Base-by-base conservation (phyloP, 176 grass and related monocot species). In the Cenchrus purpureus region DNA sequence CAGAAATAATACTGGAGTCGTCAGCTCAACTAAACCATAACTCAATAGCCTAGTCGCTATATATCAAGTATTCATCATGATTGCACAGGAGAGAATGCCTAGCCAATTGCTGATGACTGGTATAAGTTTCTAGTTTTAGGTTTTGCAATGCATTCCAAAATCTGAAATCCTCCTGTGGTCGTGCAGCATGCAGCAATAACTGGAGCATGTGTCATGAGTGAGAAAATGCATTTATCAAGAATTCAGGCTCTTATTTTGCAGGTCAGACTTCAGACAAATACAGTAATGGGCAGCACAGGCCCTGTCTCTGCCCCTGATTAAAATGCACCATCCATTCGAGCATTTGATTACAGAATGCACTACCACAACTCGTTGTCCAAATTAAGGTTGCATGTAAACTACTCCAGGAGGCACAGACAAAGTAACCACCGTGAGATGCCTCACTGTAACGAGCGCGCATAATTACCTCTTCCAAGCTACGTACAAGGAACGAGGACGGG, bases 1-100 rank as follows among this genome's bases (percentile, higher is more conserved):
- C 19, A 89, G 43, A 81, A 69, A 85, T 32, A 83, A 60, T 37
- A 53, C 40, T 61, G 17, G 50, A 31, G 66, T 68, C 60, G 85
- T 79, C 42, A 7, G 22, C 49, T 67, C 8, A 42, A 34, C 31
- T 32, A 32, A 73, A 58, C 50, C 43, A 42, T 37, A 79, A 73
- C 74, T 58, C 65, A 29, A 84, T 7, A 32, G 17, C 25, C 56
- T 65, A 79, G 1, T 19, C 5, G 6, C 17, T 17, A 57, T 57
- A 19, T 6, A 7, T 57, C 54, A 57, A 57, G 14, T 56, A 70
- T 55, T 12, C 20, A 77, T 77, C 55, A 55, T 52, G 3, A 19
- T 8, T 48, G n/a, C 42, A 54, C 6, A 84, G 4, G 28, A 55
- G 2, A 82, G 5, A 19, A 42, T 40, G 5, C 17, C 17, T 65